Evolutionary conservation across 2,329 filamentous ascomycete genomes (phyloP).

Genomic region (Epichloe elymi): DNA sequence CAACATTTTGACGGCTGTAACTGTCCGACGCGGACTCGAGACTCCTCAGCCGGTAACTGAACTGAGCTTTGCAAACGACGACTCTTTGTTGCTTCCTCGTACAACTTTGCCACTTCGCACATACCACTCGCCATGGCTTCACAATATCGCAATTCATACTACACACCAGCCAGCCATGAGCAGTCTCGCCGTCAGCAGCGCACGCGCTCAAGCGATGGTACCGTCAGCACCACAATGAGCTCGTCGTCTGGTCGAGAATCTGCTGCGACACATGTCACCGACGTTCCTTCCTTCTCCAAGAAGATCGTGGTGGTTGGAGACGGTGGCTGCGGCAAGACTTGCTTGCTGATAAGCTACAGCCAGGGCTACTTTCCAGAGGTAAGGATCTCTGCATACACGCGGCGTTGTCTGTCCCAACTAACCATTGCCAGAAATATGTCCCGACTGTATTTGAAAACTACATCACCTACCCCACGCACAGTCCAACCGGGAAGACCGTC

Average conservation of each 20-base stretch:
- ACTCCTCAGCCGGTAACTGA: neutral
- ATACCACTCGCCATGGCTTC: slow-evolving; percentile 31
- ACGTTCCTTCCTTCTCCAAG: slow-evolving; percentile 89
- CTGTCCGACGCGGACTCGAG: slow-evolving; percentile 2
- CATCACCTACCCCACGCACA: slow-evolving; percentile 91
- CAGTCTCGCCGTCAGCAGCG: slow-evolving; percentile 34
- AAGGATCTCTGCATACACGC: slow-evolving; percentile 15
- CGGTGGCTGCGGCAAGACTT: slow-evolving; percentile 97
- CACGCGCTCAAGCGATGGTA: slow-evolving; percentile 72
- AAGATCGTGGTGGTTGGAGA: slow-evolving; percentile 99
- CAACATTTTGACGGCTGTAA: neutral
- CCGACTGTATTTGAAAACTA: slow-evolving; percentile 99
- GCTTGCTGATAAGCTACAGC: slow-evolving; percentile 94
- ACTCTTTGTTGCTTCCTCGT: neutral
- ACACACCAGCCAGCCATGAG: slow-evolving; percentile 24
- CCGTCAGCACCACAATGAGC: slow-evolving; percentile 74
- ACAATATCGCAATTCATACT: slow-evolving; percentile 42
- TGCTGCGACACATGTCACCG: slow-evolving; percentile 72
- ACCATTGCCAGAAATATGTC: slow-evolving; percentile 75
- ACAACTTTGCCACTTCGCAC: neutral
- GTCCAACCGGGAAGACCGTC: slow-evolving; percentile 79
- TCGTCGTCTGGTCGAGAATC: slow-evolving; percentile 63
- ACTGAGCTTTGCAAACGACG: slow-evolving; percentile 1
- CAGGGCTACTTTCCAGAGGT: slow-evolving; percentile 99
- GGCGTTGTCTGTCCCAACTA: neutral